These are phyloP conservation scores for Lagenaria siceraria DNA, from an alignment of 306 rosid species.

Conservation along the genomic window DNA sequence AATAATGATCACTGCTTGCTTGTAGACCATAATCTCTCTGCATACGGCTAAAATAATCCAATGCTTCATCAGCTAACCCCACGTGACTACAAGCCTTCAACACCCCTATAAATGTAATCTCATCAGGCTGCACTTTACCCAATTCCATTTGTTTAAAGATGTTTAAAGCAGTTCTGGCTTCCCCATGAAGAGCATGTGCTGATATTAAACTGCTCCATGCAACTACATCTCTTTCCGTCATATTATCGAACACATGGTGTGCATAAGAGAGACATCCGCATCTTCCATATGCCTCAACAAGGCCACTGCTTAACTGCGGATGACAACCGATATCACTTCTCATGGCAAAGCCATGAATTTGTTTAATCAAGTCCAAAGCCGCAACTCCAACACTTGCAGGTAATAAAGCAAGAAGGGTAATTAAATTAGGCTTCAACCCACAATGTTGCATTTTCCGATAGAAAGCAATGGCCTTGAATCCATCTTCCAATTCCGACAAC, in stretches of 20 bases:
- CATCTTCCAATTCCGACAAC: conserved; percentile 19
- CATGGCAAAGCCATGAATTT: conserved; percentile 52
- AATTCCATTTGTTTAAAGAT: conserved; percentile 39
- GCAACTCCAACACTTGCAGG: conserved; percentile 42
- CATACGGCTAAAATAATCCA: conserved; percentile 43
- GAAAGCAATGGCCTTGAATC: conserved; percentile 32
- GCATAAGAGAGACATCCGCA: conserved; percentile 45
- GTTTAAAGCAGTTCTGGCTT: conserved; percentile 46
- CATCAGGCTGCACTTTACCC: conserved; percentile 47
- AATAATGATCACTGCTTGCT: conserved; percentile 62
- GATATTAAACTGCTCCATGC: conserved; percentile 73
- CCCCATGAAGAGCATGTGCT: conserved; percentile 56
- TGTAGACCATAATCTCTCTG: conserved; percentile 27
- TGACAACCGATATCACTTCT: conserved; percentile 33
- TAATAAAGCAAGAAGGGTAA: conserved; percentile 55
- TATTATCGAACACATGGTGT: conserved; percentile 18
- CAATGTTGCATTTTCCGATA: conserved; percentile 31
- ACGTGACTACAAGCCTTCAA: conserved; percentile 73
- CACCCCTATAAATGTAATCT: conserved; percentile 49
- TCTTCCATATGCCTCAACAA: conserved; percentile 67
- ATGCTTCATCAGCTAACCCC: conserved; percentile 60
- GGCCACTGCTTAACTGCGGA: conserved; percentile 46
- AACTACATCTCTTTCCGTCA: conserved; percentile 52
- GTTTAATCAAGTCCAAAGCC: conserved; percentile 45
- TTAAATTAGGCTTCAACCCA: conserved; percentile 31